Conservation (phyloP, 2,329 filamentous ascomycete species). For the Acrodontium crateriforme region DNA sequence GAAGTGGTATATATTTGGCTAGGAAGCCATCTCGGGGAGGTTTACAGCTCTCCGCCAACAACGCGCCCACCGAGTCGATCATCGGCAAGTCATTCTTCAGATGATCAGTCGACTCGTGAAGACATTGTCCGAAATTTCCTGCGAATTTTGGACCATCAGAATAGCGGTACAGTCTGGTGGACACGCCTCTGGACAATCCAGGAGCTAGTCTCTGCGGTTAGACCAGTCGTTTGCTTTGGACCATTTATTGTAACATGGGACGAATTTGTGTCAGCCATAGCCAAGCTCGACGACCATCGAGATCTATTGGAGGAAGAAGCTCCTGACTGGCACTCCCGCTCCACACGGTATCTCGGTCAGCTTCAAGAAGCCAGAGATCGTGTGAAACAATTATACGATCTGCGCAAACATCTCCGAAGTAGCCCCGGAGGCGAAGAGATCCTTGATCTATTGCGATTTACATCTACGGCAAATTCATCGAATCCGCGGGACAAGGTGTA, state of each 20-base stretch:
- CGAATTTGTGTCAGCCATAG: not conserved
- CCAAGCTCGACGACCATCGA: not conserved
- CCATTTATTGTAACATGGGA: not conserved
- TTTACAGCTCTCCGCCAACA: not conserved
- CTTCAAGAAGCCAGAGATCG: not conserved
- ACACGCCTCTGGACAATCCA: not conserved
- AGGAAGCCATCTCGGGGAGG: not conserved
- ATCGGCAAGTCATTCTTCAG: too few species aligned
- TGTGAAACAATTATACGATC: not conserved
- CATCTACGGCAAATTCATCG: not conserved
- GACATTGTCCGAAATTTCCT: not conserved
- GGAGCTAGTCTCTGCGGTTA: not conserved
- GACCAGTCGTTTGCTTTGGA: not conserved
- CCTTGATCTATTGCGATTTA: not conserved
- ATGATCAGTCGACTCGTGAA: too few species aligned
- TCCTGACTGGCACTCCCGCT: too few species aligned
- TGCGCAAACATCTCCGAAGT: not conserved
- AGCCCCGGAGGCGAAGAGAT: not conserved
- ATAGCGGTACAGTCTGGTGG: slow-evolving; percentile 1
- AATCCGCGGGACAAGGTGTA: slow-evolving; percentile 3
- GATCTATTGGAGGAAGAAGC: too few species aligned
- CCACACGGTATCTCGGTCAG: too few species aligned
- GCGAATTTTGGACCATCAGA: not conserved
- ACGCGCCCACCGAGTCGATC: too few species aligned
- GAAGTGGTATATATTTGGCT: not conserved